Evolutionary conservation across 169 alveolate genomes (phyloP), one percentile per base, ranked within the genome.

Genomic region (Amoebophrya sp.): DNA sequence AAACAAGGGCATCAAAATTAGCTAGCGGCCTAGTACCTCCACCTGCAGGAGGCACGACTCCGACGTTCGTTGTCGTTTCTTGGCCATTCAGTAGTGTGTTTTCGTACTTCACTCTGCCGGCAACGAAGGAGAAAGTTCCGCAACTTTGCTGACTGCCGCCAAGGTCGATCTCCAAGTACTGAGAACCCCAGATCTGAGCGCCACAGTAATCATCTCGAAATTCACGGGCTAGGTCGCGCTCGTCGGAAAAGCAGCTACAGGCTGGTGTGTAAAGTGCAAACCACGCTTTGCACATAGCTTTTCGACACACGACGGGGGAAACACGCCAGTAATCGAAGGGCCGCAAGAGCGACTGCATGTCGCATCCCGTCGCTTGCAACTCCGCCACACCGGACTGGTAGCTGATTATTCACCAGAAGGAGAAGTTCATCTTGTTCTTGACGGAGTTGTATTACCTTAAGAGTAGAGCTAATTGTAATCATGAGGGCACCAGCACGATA

Each of bases 201-300:
- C 33, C 26, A 36, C 83, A 26, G 83, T 36, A 65, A 29, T 0
- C 2, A 0, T 1, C 2, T 26, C n/a, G 18, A 29, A 65, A 18
- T 0, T 29, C 83, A 18, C 38, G 10, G 36, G 83, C 83, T 36
- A 0, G 10, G 26, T 65, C 26, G 36, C 83, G 12, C 26, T 65
- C 33, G 83, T 65, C 83, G 39, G 83, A 26, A 26, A 65, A 65
- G 83, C 83, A 65, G 83, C 83, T 65, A 36, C 83, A 65, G 36
- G 36, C 83, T 6, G 83, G 83, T 6, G 26, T 36, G 83, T 65
- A 65, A 29, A 0, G 12, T 26, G 83, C 83, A 18, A 65, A 65
- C 2, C 26, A 65, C 83, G 83, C 83, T 26, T 6, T 12, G 83
- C 83, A 65, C 83, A 65, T 6, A 36, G 36, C 83, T 26, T 65